Evolutionary conservation across 768 basidiomycete genomes (phyloP), one percentile per base, ranked within the genome.

Genomic region (Solioccasus polychromus): DNA sequence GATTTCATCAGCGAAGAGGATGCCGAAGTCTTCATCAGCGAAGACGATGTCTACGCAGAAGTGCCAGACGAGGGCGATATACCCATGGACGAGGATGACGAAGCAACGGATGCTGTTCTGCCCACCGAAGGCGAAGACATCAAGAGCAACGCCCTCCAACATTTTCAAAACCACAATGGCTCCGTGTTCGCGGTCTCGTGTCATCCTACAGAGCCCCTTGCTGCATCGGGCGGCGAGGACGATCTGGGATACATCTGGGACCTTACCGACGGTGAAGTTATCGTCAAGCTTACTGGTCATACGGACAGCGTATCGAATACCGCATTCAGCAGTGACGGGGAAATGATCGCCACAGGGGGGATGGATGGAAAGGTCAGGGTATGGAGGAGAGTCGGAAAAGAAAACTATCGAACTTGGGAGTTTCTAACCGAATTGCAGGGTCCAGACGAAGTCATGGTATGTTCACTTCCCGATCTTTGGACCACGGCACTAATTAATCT

Each of bases 341-440:
- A 96, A 68, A 77, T 96, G 78, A 76, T 94, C 46, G 83, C 94
- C 14, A 96, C 94, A 0, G 96, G 95, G 9, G 96, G 96, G 0
- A 98, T 99, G 96, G 96, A 99, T 59, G 96, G 96, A 8, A 85
- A 82, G 63, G 85, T 97, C 30, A 76, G 94, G 50, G 71, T 99
- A 50, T 99, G 96, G 96, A 72, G 86, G 60, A 74, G 92, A 57
- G 86, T 92, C 12, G 85, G 83, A 5, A 85, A 72, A 53, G 82
- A 84, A 35, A 69, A 84, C 49, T 88, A 83, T 69, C 78, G 72
- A 50, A 78, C 71, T 42, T 99, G 96, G 96, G 94, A 97, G 66
- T 95, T 98, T 64, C 71, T 96, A 65, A 93, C 89, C 5, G 88
- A 88, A 60, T 70, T 99, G 28, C 86, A 92, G 55, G 95, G 95